Base-by-base conservation (phyloP, 2,329 filamentous ascomycete genomes). In the Colletotrichum tamarilloi region DNA sequence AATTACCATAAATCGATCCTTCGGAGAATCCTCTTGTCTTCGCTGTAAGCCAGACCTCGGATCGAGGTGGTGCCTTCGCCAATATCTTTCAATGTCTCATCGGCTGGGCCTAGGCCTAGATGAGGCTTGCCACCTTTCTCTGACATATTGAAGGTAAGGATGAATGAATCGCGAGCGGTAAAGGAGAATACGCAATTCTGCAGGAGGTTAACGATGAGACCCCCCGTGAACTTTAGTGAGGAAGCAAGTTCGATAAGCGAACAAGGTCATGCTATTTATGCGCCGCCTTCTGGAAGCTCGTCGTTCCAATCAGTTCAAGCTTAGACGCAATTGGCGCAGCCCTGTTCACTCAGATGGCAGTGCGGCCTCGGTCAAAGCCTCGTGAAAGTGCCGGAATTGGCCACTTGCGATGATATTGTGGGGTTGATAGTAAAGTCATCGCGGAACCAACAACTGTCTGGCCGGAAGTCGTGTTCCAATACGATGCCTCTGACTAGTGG, bases 1-100 rank as follows among this genome's bases (percentile, higher is more conserved):
- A 35, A 12, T 77, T 90, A 88, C 86, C 84, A 74, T 62, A 76
- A 69, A 32, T 76, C 75, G 55, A 76, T 75, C 59, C 59, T 72
- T 16, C 30, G 28, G 2, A 74, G 62, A 22, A 75, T 52, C 4
- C 62, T 59, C 53, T 57, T 57, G 58, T 65, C 59, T 30, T 69
- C 67, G 9, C 56, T 26, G 5, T n/a, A 52, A 35, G 49, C 64
- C 5, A 57, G 58, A 22, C 73, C 74, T 60, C 60, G 65, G n/a
- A 28, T 30, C 3, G 46, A 67, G 28, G 60, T 35, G 42, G 38
- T 62, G 22, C 28, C 57, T 11, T 67, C 57, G 14, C 56, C 56
- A 30, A 67, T 42, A 42, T 62, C 65, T 24, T 62, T 55, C 28
- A 53, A 42, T 4, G 28, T 57, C 52, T 64, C 32, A 22, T 69